Percentiles rank a stretch among this genome's conserved stretches.
These are phyloP conservation scores for Xerophyta viscosa DNA, from an alignment of 106 monocot species.

Conservation along the genomic window DNA sequence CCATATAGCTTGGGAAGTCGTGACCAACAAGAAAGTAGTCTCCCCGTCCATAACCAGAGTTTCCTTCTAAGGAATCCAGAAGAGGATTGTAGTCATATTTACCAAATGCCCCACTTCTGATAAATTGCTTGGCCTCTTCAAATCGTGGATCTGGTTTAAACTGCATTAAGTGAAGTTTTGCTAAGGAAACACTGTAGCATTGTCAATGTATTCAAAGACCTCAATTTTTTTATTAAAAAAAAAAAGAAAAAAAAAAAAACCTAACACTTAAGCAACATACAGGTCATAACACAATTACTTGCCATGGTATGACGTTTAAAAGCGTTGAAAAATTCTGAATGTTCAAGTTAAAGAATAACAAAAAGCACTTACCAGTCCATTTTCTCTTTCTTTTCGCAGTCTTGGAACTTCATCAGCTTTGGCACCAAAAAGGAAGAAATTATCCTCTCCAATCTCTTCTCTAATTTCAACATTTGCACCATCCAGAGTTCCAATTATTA, in stretches of 20 bases:
- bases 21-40: constrained; percentile 92
- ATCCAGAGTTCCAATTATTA: constrained; percentile 90
- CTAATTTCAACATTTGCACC: constrained; percentile 96
- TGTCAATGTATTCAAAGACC: no score
- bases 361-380: constrained; percentile 46
- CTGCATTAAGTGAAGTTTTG: constrained; percentile 26
- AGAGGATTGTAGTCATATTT: constrained; percentile 72
- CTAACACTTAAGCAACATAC: no score
- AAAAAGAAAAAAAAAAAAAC: no score
- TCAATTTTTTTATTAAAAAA: no score
- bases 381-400: constrained; percentile 71
- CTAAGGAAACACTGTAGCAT: no score
- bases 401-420: constrained; percentile 72
- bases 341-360: no score
- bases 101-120: constrained; percentile 71
- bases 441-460: constrained; percentile 83
- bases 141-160: constrained; percentile 77
- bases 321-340: no score
- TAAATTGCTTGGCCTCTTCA: constrained; percentile 75
- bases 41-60: constrained; percentile 80
- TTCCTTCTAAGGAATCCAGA: constrained; percentile 81
- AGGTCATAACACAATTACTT: no score
- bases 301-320: no score
- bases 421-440: constrained; percentile 96
- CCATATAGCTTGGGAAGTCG: constrained; percentile 87